Percentiles rank a stretch among this genome's conserved stretches.
These are phyloP conservation scores for Primulina eburnea DNA, from an alignment of 257 asterid genomes.

Conservation along the genomic window DNA sequence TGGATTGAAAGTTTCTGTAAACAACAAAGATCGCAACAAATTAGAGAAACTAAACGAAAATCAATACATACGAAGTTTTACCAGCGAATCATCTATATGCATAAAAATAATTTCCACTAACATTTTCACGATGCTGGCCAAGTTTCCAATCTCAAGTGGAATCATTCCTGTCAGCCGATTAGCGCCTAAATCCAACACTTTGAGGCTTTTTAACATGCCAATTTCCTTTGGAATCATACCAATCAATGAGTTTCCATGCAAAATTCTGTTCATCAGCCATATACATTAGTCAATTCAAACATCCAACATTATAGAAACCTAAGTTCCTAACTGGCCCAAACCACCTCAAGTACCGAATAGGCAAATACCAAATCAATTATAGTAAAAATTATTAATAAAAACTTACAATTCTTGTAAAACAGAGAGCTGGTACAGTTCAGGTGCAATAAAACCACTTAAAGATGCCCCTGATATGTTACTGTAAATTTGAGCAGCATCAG, in stretches of 20 bases:
- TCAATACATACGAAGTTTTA: slow-evolving; percentile 1
- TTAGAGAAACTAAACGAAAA: slow-evolving; percentile 13
- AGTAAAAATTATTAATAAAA: slow-evolving; percentile 1
- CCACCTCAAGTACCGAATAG: not conserved
- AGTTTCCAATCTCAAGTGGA: slow-evolving; percentile 68
- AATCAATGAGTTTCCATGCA: slow-evolving; percentile 67
- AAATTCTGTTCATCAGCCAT: slow-evolving; percentile 43
- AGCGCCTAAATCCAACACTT: slow-evolving; percentile 72
- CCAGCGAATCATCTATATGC: slow-evolving; percentile 5
- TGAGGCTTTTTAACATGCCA: slow-evolving; percentile 63
- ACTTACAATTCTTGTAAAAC: slow-evolving; percentile 78
- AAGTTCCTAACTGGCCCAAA: not conserved
- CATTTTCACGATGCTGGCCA: slow-evolving; percentile 61
- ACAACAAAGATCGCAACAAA: slow-evolving; percentile 12
- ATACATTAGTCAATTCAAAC: slow-evolving; percentile 19
- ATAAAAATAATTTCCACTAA: slow-evolving; percentile 36
- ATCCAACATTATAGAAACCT: not conserved
- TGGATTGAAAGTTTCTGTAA: slow-evolving; percentile 64
- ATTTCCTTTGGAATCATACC: slow-evolving; percentile 79
- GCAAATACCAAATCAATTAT: not conserved
- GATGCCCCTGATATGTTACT: slow-evolving; percentile 75
- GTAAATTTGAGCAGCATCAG: slow-evolving; percentile 35
- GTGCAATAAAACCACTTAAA: slow-evolving; percentile 74
- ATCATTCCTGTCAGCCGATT: slow-evolving; percentile 74
- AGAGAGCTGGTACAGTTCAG: slow-evolving; percentile 53